Evolutionary conservation across 495 filamentous ascomycete species (phyloP), one percentile per base, ranked within the genome.

Genomic region (Penicillium egyptiacum): DNA sequence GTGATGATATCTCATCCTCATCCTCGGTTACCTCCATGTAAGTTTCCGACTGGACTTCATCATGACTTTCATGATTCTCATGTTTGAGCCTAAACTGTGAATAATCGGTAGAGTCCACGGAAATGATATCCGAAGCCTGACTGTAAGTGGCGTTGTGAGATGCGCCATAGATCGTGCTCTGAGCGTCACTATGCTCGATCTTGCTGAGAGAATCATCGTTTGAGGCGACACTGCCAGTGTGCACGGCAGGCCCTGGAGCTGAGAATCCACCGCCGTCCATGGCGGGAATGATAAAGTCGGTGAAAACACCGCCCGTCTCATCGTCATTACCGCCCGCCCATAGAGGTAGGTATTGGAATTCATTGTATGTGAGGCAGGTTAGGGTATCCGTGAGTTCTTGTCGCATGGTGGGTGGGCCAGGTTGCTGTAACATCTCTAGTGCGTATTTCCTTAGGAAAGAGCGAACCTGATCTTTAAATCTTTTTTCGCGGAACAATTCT

Each of bases 251-350:
- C 5, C 78, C 79, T 0, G 73, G 67, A 0, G 71, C 70, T 16
- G 70, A 74, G 46, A 80, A 79, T 14, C 75, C 75, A 1, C 70
- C 73, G 30, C 59, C 47, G 14, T 77, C 71, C 9, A 75, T 55
- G 6, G 67, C 50, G 0, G 79, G 78, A 44, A 80, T 68, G 25
- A 72, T 58, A 8, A 63, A 61, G 31, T 76, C 72, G 2, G 65
- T 57, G 57, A 79, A 83, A 11, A 83, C 81, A 6, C 78, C 82
- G 4, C 81, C 83, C 2, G 70, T 74, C 2, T 69, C 81, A 57
- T 84, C 83, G 44, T 84, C 80, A 48, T 76, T 65, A 2, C 82
- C 83, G 4, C 78, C 83, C 0, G 81, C 81, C 77, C 79, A 85
- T 10, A 84, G 58, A 0, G 83, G 81, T 4, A 84, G 67, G 44